Base-by-base conservation (phyloP, 768 basidiomycete genomes). In the Suillus spraguei region DNA sequence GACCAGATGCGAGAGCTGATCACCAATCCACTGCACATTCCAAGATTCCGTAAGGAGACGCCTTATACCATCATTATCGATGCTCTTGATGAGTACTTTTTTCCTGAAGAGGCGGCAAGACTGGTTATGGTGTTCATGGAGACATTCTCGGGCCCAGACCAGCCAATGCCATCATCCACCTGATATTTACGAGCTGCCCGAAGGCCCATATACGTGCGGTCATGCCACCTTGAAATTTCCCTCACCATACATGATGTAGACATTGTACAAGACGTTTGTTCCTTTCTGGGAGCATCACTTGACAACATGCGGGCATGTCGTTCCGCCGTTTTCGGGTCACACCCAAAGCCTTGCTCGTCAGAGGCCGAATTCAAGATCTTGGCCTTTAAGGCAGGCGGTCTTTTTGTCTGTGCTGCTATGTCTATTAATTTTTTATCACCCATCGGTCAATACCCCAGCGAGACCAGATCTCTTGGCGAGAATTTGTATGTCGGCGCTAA, bases 341-440 rank as follows among this genome's bases (percentile, higher is more conserved):
- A 63, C 0, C 60, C 63, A 2, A 54, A 54, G 3, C 61, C 63
- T 7, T 70, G 68, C 68, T 66, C 66, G 2, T 66, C 68, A 6
- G 64, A 62, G 5, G 59, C 62, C 46, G 68, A 63, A 38, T 36
- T 70, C 17, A 63, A 69, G 17, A 59, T 64, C 1, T 58, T 67
- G 13, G 61, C 62, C 1, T 54, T 44, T 1, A 65, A 59, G 24
- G 61, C 69, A 11, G 49, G 24, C 10, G 68, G 68, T 17, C 61
- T 62, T 9, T 69, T 69, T 35, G 47, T 70, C 4, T 66, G 67
- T 24, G 64, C 69, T 6, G 59, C 64, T 2, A 69, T 66, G 11
- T 62, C 58, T 10, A 32, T 70, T 41, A 63, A 60, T 61, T 70
- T 67, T 38, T 49, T 70, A 10, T 56, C 58, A 4, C 54, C 63